Evolutionary conservation across 2,329 filamentous ascomycete species (phyloP).

Genomic region (Clarireedia homoeocarpa): DNA sequence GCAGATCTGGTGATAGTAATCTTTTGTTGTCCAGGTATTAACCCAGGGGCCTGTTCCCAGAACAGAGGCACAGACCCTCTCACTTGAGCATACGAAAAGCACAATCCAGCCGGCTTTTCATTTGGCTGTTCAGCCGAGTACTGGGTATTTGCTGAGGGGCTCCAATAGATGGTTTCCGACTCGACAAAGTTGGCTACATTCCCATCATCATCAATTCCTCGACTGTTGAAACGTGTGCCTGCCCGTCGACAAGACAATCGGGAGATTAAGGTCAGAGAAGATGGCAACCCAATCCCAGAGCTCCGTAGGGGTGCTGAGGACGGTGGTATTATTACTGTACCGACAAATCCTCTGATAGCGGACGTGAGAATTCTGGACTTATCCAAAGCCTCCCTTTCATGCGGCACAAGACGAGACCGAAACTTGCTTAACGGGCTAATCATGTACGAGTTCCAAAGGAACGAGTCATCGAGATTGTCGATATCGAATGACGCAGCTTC

Average conservation of each 20-base stretch:
- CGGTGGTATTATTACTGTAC: slow-evolving; percentile 77
- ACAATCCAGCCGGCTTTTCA: slow-evolving; percentile 43
- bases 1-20: slow-evolving; percentile 82
- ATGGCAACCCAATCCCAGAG: slow-evolving; percentile 63
- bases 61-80: slow-evolving; percentile 92
- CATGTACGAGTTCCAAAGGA: slow-evolving; percentile 98
- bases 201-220: slow-evolving; percentile 94
- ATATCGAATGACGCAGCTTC: slow-evolving; percentile 78
- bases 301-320: slow-evolving; percentile 62
- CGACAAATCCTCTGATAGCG: slow-evolving; percentile 87
- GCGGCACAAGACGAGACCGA: slow-evolving; percentile 67
- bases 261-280: slow-evolving; percentile 82
- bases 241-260: slow-evolving; percentile 84
- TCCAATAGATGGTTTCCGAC: slow-evolving; percentile 88
- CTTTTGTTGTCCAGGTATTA: slow-evolving; percentile 89
- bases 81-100: slow-evolving; percentile 91
- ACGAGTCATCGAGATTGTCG: slow-evolving; percentile 85
- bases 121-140: slow-evolving; percentile 13
- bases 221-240: slow-evolving; percentile 92
- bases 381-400: slow-evolving; percentile 75
- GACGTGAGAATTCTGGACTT: slow-evolving; percentile 81
- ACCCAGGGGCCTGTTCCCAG: slow-evolving; percentile 87
- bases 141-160: slow-evolving; percentile 42
- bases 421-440: slow-evolving; percentile 88
- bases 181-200: slow-evolving; percentile 99